Evolutionary conservation across 2,329 filamentous ascomycete genomes (phyloP), one percentile per base, ranked within the genome.

Genomic region (Aspergillus piperis): DNA sequence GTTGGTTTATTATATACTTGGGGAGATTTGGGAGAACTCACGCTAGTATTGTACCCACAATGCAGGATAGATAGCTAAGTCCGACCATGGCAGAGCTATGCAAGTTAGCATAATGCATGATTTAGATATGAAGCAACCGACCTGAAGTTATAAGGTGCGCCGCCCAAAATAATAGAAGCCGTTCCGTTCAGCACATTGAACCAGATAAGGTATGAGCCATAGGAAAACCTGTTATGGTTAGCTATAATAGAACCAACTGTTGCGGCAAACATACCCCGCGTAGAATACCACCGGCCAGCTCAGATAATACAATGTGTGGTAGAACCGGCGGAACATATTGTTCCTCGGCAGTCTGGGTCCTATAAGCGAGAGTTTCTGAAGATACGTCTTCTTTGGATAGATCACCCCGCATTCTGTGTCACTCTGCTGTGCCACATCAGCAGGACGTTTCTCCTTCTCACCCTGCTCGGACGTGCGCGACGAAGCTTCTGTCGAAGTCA

Each of bases 151-250:
- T 78, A 78, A 0, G 76, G 76, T 6, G 67, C 57, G 6, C 64
- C 66, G 6, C 73, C 68, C 2, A 78, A 64, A 53, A 78, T 73
- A 5, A 77, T 68, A 0, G 75, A 77, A 1, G 75, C 65, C 0
- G 76, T 78, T 13, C 66, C 76, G 32, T 78, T 78, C 19, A 78
- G 57, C 27, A 78, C 75, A 57, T 77, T 78, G 65, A 78, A 78
- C 62, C 74, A 71, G 0, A 77, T 69, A 15, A 78, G 67, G 36
- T 77, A 76, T 3, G 74, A 74, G 1, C 76, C 76, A 42, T 78
- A 78, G 0, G 74, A 75, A 42, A 77, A 76, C 8, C 74, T 75
- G 30, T 2, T 2, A 3, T 3, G 8, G 19, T 69, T 53, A 68
- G 63, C 32, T 1, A 11, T 11, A 23, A 23, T 23, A 27, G 15